Percentiles rank a stretch among this genome's conserved stretches.
These are phyloP conservation scores for Eucalyptus globulus DNA, from an alignment of 345 rosid species.

Conservation along the genomic window DNA sequence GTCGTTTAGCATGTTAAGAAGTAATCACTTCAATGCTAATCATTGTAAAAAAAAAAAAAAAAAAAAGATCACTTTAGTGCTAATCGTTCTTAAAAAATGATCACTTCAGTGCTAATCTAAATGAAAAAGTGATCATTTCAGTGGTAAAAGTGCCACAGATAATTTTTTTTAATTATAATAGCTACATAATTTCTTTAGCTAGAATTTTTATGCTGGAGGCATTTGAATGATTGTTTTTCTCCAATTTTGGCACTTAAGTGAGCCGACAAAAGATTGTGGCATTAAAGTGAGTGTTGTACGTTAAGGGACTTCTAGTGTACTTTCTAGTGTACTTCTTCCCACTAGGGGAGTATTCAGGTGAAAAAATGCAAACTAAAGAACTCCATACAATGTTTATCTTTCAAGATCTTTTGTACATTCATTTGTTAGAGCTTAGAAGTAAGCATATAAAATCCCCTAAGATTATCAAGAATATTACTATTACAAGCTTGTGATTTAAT, in stretches of 20 bases:
- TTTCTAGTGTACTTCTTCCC: fast-evolving
- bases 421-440: not conserved
- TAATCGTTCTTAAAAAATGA: no score
- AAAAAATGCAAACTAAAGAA: not conserved
- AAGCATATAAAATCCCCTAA: not conserved
- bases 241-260: no score
- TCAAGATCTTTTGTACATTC: not conserved
- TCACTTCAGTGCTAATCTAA: fast-evolving
- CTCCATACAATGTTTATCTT: not conserved
- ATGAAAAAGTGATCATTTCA: no score
- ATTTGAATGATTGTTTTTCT: no score
- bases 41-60: no score
- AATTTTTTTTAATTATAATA: no score
- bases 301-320: no score
- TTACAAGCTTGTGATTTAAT: not conserved
- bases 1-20: fast-evolving
- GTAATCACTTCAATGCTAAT: fast-evolving
- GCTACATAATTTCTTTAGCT: fast-evolving
- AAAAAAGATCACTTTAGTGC: no score
- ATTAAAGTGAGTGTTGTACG: fast-evolving
- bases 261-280: fast-evolving
- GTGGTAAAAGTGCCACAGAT: fast-evolving
- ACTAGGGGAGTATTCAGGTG: not conserved
- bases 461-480: not conserved
- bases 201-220: fast-evolving